Evolutionary conservation across 208 protist species (phyloP), one percentile per base, ranked within the genome.

Genomic region (Plasmodiophora brassicae): DNA sequence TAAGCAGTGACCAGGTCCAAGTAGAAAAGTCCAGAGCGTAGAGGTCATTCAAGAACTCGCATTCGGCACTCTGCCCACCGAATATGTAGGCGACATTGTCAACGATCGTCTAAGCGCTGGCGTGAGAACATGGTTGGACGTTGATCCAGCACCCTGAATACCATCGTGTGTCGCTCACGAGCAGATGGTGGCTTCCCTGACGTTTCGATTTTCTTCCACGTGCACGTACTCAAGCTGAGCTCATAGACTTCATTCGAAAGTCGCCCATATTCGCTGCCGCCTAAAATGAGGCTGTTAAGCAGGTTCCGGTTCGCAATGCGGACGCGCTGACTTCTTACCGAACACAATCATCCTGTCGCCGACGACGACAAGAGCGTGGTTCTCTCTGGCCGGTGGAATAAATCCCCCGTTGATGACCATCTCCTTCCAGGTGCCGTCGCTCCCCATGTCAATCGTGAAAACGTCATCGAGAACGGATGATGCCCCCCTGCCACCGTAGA

Each of bases 81-180:
- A 78, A 78, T 38, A 78, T 38, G n/a, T 78, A 78, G 65, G 65
- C 65, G n/a, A 78, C 65, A 38, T 78, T 78, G 41, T 78, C 65
- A 32, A 78, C 41, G 10, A 36, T 8, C 10, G 65, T 78, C 65
- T 78, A 32, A 5, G 5, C 20, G 5, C n/a, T 5, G 5, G 10
- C 41, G n/a, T 44, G 65, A 57, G 25, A 32, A n/a, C 5, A 14
- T 78, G 32, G 14, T 78, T 32, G 20, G 5, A 78, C 5, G 65
- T 78, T 78, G 5, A 32, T n/a, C n/a, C n/a, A n/a, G n/a, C n/a
- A n/a, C n/a, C n/a, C 5, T 5, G n/a, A n/a, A 44, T 78, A 78
- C 65, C 10, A 78, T 8, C 20, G 65, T 78, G 65, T 78, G 65
- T 78, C 65, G 65, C n/a, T 78, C 65, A 5, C 65, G 65, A 32